Evolutionary conservation across 345 rosid genomes (phyloP).

Genomic region (Eutrema japonicum): DNA sequence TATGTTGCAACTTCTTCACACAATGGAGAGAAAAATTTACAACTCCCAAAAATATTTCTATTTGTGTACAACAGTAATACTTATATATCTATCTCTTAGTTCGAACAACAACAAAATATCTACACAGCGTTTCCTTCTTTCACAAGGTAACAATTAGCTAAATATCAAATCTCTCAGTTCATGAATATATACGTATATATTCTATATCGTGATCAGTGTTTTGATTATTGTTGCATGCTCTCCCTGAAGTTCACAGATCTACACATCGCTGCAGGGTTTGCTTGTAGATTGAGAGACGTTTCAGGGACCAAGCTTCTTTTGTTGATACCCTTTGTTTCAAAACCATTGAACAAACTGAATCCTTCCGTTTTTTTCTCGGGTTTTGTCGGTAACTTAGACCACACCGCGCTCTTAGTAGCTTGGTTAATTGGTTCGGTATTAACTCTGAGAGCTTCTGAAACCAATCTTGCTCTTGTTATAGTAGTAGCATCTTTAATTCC

Average conservation of each 20-base stretch:
- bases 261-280: slow-evolving; percentile 79
- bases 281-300: slow-evolving; percentile 54
- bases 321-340: slow-evolving; percentile 48
- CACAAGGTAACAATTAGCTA: slow-evolving; percentile 42
- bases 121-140: slow-evolving; percentile 25
- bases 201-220: slow-evolving; percentile 1
- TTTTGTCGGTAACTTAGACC: slow-evolving; percentile 46
- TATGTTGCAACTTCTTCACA: slow-evolving; percentile 40
- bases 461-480: slow-evolving; percentile 32
- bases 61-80: slow-evolving; percentile 22
- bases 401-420: slow-evolving; percentile 33
- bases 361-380: slow-evolving; percentile 49
- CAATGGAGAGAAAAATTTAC: slow-evolving; percentile 37
- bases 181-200: slow-evolving; percentile 4
- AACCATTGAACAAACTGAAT: slow-evolving; percentile 53
- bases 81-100: slow-evolving; percentile 29
- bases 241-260: slow-evolving; percentile 73
- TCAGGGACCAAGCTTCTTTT: slow-evolving; percentile 38
- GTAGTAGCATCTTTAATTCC: slow-evolving; percentile 14
- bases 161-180: slow-evolving; percentile 27
- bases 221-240: slow-evolving; percentile 48
- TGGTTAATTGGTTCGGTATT: not conserved
- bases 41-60: slow-evolving; percentile 21
- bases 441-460: slow-evolving; percentile 26
- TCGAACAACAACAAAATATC: slow-evolving; percentile 31